phyloP scores from a whole-genome alignment of 257 asterid species.

The Nicotiana attenuata region DNA sequence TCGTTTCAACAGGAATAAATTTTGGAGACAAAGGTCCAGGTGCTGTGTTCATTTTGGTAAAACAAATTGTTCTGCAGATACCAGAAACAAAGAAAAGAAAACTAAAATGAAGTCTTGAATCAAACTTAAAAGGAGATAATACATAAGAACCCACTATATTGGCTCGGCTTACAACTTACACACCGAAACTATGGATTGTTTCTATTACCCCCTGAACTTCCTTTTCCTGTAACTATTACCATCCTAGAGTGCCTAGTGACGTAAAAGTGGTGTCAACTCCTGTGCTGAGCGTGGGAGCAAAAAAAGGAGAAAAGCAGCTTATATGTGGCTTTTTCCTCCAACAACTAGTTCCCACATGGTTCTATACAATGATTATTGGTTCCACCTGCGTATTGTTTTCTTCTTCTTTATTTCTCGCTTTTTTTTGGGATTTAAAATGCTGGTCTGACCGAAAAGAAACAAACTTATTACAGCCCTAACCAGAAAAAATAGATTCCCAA shows the following conservation, averaged over 20 bases:
- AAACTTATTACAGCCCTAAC: neutral
- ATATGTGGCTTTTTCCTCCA: neutral
- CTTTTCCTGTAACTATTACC: neutral
- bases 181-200: neutral
- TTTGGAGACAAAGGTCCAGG: conserved; percentile 53
- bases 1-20: conserved; percentile 74
- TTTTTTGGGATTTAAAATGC: neutral
- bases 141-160: neutral
- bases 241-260: neutral
- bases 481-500: neutral
- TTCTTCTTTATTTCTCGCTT: neutral
- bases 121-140: neutral
- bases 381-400: neutral
- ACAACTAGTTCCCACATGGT: neutral
- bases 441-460: neutral
- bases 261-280: neutral
- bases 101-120: neutral
- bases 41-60: conserved; percentile 49
- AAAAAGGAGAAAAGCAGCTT: neutral
- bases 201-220: neutral
- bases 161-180: neutral
- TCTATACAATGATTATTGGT: neutral
- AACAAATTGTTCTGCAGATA: conserved; percentile 43
- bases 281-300: neutral
- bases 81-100: neutral